Evolutionary conservation across 169 alveolate genomes (phyloP).

Genomic region (Cystoisospora suis): DNA sequence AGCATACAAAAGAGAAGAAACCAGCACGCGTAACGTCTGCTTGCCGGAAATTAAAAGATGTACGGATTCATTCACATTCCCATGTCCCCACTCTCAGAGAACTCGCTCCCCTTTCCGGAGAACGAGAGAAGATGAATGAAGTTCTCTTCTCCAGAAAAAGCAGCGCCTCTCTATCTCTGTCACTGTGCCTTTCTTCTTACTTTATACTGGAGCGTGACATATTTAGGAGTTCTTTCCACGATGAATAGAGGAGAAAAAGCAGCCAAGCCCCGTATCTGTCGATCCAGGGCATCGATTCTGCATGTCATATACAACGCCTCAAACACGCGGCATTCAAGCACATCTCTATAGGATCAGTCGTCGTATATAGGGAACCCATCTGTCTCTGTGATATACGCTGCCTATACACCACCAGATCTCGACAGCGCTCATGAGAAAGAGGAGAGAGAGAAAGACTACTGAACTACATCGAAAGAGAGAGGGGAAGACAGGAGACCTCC

Average conservation of each 20-base stretch:
- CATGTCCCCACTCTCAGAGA: neutral
- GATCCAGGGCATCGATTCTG: slow-evolving; percentile 56
- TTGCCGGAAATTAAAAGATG: neutral
- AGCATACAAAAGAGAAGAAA: neutral
- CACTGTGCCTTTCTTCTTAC: neutral
- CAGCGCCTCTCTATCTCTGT: neutral
- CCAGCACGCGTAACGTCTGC: neutral
- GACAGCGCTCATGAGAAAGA: no score
- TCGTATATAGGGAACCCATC: no score
- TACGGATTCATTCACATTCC: neutral
- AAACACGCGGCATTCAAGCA: no score
- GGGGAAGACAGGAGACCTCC: neutral
- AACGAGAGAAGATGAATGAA: neutral
- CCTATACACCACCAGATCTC: no score
- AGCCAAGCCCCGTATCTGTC: slow-evolving; percentile 58
- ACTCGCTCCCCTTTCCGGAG: neutral
- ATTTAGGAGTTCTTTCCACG: slow-evolving; percentile 59
- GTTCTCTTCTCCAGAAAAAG: neutral
- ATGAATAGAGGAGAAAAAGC: slow-evolving; percentile 65
- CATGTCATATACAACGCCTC: no score
- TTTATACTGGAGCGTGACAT: slow-evolving; percentile 57
- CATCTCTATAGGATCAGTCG: no score
- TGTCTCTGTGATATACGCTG: no score
- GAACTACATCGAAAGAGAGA: neutral
- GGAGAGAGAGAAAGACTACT: neutral